phyloP scores from a whole-genome alignment of 2,329 filamentous ascomycete genomes.

The Neospermospora avenae region DNA sequence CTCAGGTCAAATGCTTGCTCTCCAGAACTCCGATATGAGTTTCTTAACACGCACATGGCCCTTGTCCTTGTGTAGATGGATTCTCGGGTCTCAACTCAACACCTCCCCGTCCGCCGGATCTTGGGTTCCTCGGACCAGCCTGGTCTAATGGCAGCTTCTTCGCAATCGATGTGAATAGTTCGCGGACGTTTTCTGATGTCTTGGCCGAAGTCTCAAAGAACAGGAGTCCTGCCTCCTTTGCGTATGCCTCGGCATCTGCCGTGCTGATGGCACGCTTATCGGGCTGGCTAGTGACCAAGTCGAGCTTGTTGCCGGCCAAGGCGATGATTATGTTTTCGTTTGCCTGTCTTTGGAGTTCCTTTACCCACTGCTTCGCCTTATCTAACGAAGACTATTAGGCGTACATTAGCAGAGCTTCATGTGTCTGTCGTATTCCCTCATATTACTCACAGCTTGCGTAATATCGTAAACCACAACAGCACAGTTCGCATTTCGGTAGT shows the following conservation, averaged over 20 bases:
- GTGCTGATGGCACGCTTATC: slow-evolving; percentile 91
- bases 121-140: slow-evolving; percentile 82
- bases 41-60: slow-evolving; percentile 62
- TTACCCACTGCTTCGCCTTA: slow-evolving; percentile 99
- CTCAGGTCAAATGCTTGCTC: slow-evolving; percentile 19
- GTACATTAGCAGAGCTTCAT: slow-evolving; percentile 14
- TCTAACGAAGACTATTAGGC: slow-evolving; percentile 78
- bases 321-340: slow-evolving; percentile 99
- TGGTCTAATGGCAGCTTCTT: slow-evolving; percentile 97
- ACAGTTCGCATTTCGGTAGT: slow-evolving; percentile 99
- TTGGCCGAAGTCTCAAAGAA: slow-evolving; percentile 99
- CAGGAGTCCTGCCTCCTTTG: slow-evolving; percentile 84
- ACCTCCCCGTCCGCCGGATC: slow-evolving; percentile 55
- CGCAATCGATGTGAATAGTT: slow-evolving; percentile 95
- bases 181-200: slow-evolving; percentile 91
- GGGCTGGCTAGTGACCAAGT: slow-evolving; percentile 89
- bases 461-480: slow-evolving; percentile 99
- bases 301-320: slow-evolving; percentile 94
- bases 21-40: slow-evolving; percentile 16
- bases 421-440: not conserved
- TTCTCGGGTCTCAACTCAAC: slow-evolving; percentile 60
- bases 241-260: slow-evolving; percentile 92
- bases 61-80: slow-evolving; percentile 55
- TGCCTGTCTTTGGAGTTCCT: slow-evolving; percentile 96
- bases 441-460: slow-evolving; percentile 80